phyloP scores from a whole-genome alignment of 2,329 filamentous ascomycete genomes.

The Botrytis galanthina region DNA sequence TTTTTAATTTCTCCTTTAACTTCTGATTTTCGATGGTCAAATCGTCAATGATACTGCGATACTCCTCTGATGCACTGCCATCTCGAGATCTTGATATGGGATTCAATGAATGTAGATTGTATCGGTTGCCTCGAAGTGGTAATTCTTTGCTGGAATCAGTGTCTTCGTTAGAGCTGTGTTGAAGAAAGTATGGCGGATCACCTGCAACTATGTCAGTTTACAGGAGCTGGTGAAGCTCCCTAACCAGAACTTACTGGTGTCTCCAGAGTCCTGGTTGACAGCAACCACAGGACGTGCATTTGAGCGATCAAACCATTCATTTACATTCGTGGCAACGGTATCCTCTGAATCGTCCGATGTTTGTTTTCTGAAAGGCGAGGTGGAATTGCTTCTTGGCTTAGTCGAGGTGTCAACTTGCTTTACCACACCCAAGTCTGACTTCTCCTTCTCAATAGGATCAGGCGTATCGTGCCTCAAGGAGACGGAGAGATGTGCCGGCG shows the following conservation, averaged over 20 bases:
- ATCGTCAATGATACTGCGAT: slow-evolving; percentile 81
- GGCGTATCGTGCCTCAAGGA: slow-evolving; percentile 25
- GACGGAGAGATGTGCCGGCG: slow-evolving; percentile 32
- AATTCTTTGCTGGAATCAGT: slow-evolving; percentile 9
- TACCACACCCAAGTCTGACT: not conserved
- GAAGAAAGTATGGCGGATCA: slow-evolving; percentile 34
- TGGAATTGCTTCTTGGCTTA: not conserved
- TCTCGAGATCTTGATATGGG: slow-evolving; percentile 20
- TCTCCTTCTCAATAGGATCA: not conserved
- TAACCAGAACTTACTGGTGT: slow-evolving; percentile 27
- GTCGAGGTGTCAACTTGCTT: not conserved
- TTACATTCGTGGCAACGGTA: slow-evolving; percentile 21
- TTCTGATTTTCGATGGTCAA: slow-evolving; percentile 81
- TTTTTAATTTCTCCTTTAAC: slow-evolving; percentile 69
- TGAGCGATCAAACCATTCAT: slow-evolving; percentile 34
- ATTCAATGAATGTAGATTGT: not conserved
- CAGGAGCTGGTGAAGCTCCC: not conserved
- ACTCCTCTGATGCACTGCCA: slow-evolving; percentile 59
- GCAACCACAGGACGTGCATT: slow-evolving; percentile 30
- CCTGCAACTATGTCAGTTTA: slow-evolving; percentile 24
- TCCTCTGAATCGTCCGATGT: slow-evolving; percentile 27
- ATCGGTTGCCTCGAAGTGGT: not conserved
- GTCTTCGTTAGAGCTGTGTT: slow-evolving; percentile 24
- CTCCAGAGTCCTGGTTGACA: slow-evolving; percentile 23
- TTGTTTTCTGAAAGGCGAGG: slow-evolving; percentile 16